Evolutionary conservation across 495 filamentous ascomycete genomes (phyloP), one percentile per base, ranked within the genome.

Genomic region (Clohesyomyces aquaticus): DNA sequence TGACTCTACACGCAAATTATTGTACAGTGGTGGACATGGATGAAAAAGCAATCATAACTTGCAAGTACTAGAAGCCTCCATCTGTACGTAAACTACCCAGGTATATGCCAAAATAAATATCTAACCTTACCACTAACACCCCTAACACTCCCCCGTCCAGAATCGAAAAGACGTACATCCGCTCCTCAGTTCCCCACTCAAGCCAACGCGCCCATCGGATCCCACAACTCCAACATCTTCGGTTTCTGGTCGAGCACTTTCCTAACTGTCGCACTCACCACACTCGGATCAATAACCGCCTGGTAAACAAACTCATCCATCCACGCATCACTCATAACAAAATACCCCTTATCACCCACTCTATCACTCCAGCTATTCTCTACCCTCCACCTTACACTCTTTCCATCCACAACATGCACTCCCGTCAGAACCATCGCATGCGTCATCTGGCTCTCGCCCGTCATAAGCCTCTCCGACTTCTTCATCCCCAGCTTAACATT

Each of bases 361-460:
- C 55, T 73, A 25, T 81, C 78, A 11, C 89, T 90, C 91, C 91
- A 96, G 10, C 80, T 85, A 67, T 96, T 96, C 79, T 96, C 88
- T 48, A 96, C 89, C 27, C 90, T 76, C 91, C 91, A 95, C 52
- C 90, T 77, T 3, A 89, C 82, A 1, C 86, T 78, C 69, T 82
- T 79, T 0, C 82, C 85, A 35, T 84, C 79, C n/a, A 73, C 75
- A 55, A 95, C 63, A 72, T 95, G 90, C 48, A 95, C 91, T 0
- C 82, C 91, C 2, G 89, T 95, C 47, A 96, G 75, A 1, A 94
- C 89, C 91, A 96, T 96, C 0, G 91, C 91, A 70, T 94, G 91
- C 8, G 90, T 96, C 91, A 96, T 93, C 4, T 79, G 77, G 21
- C 81, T 85, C 76, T 94, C 91, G 4, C 88, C 85, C 0, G 85